These are phyloP conservation scores for Cladophialophora carrionii DNA, from an alignment of 2,329 filamentous ascomycete species.

Conservation along the genomic window DNA sequence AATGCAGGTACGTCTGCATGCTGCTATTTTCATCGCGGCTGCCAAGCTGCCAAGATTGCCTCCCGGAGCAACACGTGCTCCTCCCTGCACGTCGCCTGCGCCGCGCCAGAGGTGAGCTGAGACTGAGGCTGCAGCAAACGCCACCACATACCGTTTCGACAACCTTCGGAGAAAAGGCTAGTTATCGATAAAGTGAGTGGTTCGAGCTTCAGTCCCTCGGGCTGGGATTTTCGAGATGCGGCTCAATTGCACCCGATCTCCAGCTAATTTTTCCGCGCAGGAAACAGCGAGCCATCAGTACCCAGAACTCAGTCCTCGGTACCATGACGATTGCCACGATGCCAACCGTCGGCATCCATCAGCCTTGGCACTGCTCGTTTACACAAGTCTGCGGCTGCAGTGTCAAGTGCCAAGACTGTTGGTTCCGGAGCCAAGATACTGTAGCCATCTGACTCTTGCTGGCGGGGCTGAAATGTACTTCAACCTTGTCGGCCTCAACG, in stretches of 20 bases:
- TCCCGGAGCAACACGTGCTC: background rate
- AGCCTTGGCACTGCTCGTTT: background rate
- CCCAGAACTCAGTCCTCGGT: background rate
- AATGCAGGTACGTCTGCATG: constrained; percentile 13
- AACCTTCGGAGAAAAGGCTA: background rate
- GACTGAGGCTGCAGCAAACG: background rate
- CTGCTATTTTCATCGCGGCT: constrained; percentile 12
- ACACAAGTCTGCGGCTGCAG: background rate
- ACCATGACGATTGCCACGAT: background rate
- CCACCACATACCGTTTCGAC: background rate
- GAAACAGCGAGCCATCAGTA: background rate
- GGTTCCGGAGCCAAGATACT: background rate
- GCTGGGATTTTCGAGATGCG: background rate
- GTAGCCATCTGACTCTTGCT: background rate
- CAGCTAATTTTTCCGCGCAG: background rate
- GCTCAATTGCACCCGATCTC: background rate
- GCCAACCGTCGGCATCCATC: background rate
- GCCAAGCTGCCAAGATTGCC: background rate
- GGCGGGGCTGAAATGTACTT: background rate
- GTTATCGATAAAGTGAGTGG: background rate
- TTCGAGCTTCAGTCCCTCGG: background rate
- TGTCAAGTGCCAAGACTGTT: background rate
- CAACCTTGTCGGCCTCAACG: background rate
- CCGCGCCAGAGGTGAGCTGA: background rate
- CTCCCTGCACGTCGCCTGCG: background rate